Base-by-base conservation (phyloP, 768 basidiomycete species). In the Pleurotus pulmonarius region DNA sequence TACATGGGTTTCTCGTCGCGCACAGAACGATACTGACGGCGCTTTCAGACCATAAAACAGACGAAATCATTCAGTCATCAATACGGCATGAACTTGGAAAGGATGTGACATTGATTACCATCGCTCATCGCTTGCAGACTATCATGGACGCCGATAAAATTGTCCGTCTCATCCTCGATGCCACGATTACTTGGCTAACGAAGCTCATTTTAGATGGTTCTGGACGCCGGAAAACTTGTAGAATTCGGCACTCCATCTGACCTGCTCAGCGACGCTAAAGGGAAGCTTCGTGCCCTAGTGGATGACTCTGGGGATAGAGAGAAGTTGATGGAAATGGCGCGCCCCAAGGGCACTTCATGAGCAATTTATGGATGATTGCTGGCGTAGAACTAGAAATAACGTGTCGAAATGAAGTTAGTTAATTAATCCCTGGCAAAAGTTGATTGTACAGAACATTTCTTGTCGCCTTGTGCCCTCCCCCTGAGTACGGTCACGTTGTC, bases 41-140 rank as follows among this genome's bases (percentile, higher is more conserved):
- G 12, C 49, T 40, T 43, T n/a, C 24, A 73, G 85, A 87, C 64
- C 78, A 81, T 59, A 75, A 78, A 56, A 88, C 87, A 15, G 88
- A 90, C 62, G 70, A 81, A 5, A 79, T 55, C 9, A 55, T 55
- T 24, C 88, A 90, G 64, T 73, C 77, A 29, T 84, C 87, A 1
- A 84, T 91, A 52, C 78, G 88, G 18, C 74, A 79, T 56, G 83
- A 87, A 64, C 82, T 90, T 60, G 74, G 73, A 22, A 70, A 78
- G 37, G 83, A 83, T 57, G 75, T 86, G 6, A 86, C 84, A 3
- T 66, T 87, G 25, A 71, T 88, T 26, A 85, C 83, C 5, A 82
- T 91, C 45, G 88, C 90, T 5, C 90, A 90, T 70, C 73, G 86
- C 40, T 73, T 88, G 8, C 79, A 82, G 58, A 88, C 86, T 0